phyloP scores from a whole-genome alignment of 1,139 yeast species.

The Geotrichum klebahnii region DNA sequence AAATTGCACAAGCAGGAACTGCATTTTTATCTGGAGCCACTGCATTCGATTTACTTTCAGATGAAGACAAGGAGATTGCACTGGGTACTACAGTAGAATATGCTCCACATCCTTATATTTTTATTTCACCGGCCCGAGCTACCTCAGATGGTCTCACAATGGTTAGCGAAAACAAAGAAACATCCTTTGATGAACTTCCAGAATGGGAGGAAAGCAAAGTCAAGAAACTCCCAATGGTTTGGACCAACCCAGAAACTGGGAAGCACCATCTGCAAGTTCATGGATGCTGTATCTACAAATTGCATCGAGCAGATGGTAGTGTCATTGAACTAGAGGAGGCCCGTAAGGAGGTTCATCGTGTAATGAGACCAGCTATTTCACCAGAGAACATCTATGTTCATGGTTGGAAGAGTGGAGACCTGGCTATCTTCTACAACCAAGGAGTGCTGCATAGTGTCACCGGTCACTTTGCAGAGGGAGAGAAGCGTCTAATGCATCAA shows the following conservation, averaged over 20 bases:
- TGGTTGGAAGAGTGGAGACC: constrained; percentile 76
- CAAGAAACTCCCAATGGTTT: constrained; percentile 74
- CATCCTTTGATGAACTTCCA: constrained; percentile 62
- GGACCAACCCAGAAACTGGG: constrained; percentile 89
- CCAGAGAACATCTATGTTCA: constrained; percentile 74
- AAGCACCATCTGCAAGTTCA: constrained; percentile 80
- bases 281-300: constrained; percentile 73
- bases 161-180: constrained; percentile 74
- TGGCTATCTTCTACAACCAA: constrained; percentile 78
- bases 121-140: constrained; percentile 73
- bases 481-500: constrained; percentile 83
- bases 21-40: constrained; percentile 78
- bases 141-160: constrained; percentile 81
- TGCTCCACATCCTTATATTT: constrained; percentile 89
- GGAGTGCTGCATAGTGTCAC: constrained; percentile 91
- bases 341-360: constrained; percentile 59
- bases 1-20: constrained; percentile 77
- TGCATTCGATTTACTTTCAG: constrained; percentile 63
- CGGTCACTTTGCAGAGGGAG: constrained; percentile 75
- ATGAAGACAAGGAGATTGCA: constrained; percentile 68
- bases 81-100: constrained; percentile 72
- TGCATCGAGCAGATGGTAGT: constrained; percentile 57
- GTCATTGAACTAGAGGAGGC: constrained; percentile 63
- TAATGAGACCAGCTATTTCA: constrained; percentile 82
- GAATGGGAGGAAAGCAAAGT: constrained; percentile 75